Evolutionary conservation across 176 grass and related monocot genomes (phyloP).

Genomic region (Coix lacrymajobi): DNA sequence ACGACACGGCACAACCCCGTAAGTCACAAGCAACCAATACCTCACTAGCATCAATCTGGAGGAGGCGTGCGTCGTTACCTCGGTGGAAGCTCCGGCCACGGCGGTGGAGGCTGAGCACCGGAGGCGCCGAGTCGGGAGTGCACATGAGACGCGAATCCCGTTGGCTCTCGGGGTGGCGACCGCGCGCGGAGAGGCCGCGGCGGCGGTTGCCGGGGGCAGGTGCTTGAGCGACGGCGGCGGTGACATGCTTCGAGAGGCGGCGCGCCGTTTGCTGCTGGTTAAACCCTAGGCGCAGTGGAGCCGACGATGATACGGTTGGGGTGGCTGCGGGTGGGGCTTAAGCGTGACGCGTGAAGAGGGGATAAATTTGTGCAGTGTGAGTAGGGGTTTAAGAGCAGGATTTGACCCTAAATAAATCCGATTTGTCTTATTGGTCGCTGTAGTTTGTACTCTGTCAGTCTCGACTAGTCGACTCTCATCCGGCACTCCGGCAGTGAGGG

Average conservation of each 20-base stretch:
- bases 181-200: background rate
- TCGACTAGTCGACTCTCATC: no score
- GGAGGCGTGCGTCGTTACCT: constrained; percentile 11
- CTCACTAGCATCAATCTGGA: background rate
- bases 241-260: background rate
- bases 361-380: no score
- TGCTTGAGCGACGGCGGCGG: background rate
- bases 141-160: background rate
- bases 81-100: background rate
- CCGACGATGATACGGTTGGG: background rate
- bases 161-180: background rate
- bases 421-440: no score
- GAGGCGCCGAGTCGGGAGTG: background rate
- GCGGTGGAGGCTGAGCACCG: constrained; percentile 5
- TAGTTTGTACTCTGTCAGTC: no score
- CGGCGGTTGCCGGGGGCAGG: background rate
- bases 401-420: no score
- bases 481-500: no score
- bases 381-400: no score
- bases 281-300: background rate
- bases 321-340: no score
- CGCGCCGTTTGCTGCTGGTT: background rate
- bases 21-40: constrained; percentile 11
- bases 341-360: no score
- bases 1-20: background rate